Conservation (phyloP, 225 moss, liverwort and hornwort genomes). For the Anthoceros angustus region DNA sequence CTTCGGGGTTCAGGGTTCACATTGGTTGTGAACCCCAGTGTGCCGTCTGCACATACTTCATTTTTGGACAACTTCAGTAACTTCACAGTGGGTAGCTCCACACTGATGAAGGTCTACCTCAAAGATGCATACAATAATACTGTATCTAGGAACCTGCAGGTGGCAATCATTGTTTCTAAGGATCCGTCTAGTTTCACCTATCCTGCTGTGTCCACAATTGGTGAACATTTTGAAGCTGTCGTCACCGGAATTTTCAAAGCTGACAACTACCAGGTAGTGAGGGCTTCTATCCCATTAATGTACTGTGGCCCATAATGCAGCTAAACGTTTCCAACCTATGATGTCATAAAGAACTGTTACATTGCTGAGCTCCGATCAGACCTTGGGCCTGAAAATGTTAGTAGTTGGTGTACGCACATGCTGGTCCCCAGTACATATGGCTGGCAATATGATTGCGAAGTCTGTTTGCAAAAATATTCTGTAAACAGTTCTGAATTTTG, state of each 20-base stretch:
- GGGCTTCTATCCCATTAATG: no score
- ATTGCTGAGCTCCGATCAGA: background rate
- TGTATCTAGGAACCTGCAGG: background rate
- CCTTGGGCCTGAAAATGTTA: background rate
- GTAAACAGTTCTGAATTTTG: background rate
- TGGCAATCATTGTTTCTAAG: background rate
- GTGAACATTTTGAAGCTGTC: background rate
- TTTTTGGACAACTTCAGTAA: background rate
- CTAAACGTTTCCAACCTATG: no score
- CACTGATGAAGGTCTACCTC: background rate
- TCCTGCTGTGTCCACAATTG: background rate
- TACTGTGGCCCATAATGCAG: no score
- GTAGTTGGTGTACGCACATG: background rate
- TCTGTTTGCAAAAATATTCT: background rate
- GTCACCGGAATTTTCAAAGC: background rate
- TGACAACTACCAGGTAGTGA: background rate
- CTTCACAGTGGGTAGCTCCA: background rate
- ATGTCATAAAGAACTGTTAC: no score
- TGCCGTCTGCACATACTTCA: background rate
- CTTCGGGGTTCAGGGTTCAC: background rate
- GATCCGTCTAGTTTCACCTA: background rate
- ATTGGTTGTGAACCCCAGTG: background rate
- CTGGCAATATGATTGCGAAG: background rate
- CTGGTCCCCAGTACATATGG: background rate
- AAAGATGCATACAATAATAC: background rate